Percentiles rank a stretch among this genome's conserved stretches.
phyloP scores from a whole-genome alignment of 2,329 filamentous ascomycete genomes.

The Plectosphaerella plurivora region DNA sequence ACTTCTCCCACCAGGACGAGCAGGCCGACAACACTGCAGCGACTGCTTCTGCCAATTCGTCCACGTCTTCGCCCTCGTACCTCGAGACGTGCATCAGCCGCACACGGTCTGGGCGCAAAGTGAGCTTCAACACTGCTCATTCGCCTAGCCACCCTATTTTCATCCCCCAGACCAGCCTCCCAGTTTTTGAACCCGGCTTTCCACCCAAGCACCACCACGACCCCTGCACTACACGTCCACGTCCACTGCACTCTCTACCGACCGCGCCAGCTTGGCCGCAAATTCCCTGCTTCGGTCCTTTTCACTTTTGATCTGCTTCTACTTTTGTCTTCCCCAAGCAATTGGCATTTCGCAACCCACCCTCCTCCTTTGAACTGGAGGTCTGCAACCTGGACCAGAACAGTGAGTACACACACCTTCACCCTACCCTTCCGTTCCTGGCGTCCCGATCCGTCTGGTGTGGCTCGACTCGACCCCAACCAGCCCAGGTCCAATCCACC shows the following conservation, averaged over 20 bases:
- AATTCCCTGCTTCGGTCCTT: background rate
- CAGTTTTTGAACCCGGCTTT: background rate
- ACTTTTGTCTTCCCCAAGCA: background rate
- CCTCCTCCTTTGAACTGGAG: too few species aligned
- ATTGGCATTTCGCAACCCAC: background rate
- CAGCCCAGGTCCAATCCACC: background rate
- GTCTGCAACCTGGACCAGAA: too few species aligned
- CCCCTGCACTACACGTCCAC: background rate
- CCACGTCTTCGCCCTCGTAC: background rate
- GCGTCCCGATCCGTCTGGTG: too few species aligned
- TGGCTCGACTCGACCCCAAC: too few species aligned
- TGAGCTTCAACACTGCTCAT: background rate
- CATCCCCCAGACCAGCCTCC: background rate
- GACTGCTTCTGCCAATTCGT: background rate
- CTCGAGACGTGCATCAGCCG: too few species aligned
- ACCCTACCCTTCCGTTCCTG: too few species aligned
- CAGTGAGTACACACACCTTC: too few species aligned
- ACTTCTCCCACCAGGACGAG: background rate
- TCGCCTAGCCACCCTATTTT: conserved; percentile 1
- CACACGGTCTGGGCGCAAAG: background rate
- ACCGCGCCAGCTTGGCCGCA: background rate
- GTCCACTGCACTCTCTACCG: background rate
- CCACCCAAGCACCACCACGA: background rate
- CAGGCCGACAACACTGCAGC: background rate
- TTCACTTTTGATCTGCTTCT: background rate